Conservation (phyloP, 2,329 filamentous ascomycete species). For the Talaromyces albobiverticillius region DNA sequence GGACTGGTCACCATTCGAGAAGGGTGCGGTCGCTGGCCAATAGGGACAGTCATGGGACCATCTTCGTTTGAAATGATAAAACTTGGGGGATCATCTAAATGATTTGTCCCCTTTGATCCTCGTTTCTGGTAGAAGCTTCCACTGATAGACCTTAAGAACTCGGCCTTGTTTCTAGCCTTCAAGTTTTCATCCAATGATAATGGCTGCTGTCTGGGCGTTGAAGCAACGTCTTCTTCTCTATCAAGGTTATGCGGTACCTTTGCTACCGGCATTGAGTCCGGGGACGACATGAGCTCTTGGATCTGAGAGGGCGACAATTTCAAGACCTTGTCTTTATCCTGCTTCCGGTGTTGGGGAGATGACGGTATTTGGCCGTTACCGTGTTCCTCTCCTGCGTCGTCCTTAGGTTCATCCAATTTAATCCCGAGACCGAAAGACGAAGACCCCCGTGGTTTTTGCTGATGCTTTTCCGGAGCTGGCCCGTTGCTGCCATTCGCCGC, state of each 20-base stretch:
- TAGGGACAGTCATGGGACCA: conserved; percentile 19
- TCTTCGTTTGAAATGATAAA: conserved; percentile 21
- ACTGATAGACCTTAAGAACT: conserved; percentile 20
- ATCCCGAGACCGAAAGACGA: conserved; percentile 10
- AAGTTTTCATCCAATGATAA: conserved; percentile 28
- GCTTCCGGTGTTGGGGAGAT: conserved; percentile 5
- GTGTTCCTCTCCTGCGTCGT: background rate
- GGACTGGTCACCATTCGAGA: conserved; percentile 33
- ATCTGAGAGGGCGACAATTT: conserved; percentile 52
- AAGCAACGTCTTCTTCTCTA: background rate
- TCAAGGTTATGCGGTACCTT: conserved; percentile 23
- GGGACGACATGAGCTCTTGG: conserved; percentile 48
- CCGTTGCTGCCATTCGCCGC: background rate
- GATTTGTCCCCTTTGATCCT: conserved; percentile 10
- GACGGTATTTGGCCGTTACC: background rate
- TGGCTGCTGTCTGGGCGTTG: background rate
- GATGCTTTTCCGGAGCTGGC: background rate
- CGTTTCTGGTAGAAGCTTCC: conserved; percentile 13
- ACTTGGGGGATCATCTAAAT: conserved; percentile 24
- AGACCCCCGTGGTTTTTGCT: background rate
- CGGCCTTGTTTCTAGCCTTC: conserved; percentile 18
- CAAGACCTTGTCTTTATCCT: conserved; percentile 34
- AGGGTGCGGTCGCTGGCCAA: conserved; percentile 29
- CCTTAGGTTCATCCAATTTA: conserved; percentile 1
- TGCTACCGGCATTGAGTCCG: conserved; percentile 47